phyloP scores from a whole-genome alignment of 75 land plant species.

The Ceratopteris richardii region DNA sequence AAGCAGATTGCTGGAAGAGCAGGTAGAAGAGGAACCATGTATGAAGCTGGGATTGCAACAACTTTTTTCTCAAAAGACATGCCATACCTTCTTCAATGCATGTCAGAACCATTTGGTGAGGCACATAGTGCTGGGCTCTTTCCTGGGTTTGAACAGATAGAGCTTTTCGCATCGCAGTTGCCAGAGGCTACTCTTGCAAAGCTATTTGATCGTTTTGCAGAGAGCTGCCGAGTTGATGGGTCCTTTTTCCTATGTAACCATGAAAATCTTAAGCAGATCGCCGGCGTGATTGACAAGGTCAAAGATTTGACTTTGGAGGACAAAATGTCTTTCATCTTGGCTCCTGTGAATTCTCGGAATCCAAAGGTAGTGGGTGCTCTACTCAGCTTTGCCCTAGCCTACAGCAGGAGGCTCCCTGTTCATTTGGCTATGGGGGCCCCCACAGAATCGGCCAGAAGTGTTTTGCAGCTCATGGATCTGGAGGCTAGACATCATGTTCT shows the following conservation, averaged over 20 bases:
- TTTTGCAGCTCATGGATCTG: constrained; percentile 79
- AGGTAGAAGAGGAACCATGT: constrained; percentile 79
- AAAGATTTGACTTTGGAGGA: constrained; percentile 71
- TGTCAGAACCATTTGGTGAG: constrained; percentile 75
- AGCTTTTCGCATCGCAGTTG: constrained; percentile 79
- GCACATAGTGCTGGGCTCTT: constrained; percentile 76
- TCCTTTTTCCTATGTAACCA: constrained; percentile 74
- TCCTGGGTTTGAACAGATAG: constrained; percentile 87
- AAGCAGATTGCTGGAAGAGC: constrained; percentile 99
- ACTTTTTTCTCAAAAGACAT: constrained; percentile 62
- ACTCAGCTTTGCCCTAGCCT: constrained; percentile 59
- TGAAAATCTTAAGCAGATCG: constrained; percentile 73
- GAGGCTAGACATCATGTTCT: constrained; percentile 86
- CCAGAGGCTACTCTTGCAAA: constrained; percentile 51
- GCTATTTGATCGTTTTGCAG: constrained; percentile 68
- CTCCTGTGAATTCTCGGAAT: constrained; percentile 82
- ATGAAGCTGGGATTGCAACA: constrained; percentile 81
- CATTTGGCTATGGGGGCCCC: constrained; percentile 76
- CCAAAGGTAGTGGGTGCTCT: constrained; percentile 81
- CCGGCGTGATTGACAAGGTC: constrained; percentile 77
- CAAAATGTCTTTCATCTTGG: constrained; percentile 87
- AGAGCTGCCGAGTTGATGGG: constrained; percentile 78
- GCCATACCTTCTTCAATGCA: constrained; percentile 66
- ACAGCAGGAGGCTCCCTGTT: constrained; percentile 68
- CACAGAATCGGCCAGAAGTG: constrained; percentile 57